Conservation (phyloP, 805 yeast species). For the Yarrowia sp. region DNA sequence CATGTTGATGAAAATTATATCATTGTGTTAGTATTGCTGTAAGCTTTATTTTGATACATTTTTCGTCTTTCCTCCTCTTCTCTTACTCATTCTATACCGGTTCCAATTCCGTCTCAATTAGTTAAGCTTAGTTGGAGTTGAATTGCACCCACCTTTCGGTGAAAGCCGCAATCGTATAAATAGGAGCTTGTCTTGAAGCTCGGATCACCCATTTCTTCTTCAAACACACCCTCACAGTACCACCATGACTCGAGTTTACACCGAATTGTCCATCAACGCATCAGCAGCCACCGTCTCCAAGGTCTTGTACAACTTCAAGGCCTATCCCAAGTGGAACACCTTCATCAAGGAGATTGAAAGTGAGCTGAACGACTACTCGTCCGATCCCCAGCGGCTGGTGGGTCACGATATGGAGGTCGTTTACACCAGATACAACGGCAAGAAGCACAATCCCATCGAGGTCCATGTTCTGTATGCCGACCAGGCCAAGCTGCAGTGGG, state of each 20-base stretch:
- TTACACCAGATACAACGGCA: conserved; percentile 1
- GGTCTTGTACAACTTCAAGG: conserved; percentile 11
- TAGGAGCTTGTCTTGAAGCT: neutral
- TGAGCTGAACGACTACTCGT: conserved; percentile 3
- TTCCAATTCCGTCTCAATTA: no score
- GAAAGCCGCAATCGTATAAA: conserved; percentile 18
- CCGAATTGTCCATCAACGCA: conserved; percentile 32
- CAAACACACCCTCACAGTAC: neutral
- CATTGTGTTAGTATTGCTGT: no score
- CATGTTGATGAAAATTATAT: no score
- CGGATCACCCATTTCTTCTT: neutral
- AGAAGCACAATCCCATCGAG: neutral
- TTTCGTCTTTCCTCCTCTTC: no score
- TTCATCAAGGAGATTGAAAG: conserved; percentile 28
- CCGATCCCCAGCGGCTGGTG: neutral
- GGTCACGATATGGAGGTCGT: neutral
- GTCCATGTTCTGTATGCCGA: conserved; percentile 12
- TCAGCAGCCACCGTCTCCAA: conserved; percentile 8
- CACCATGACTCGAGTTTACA: conserved; percentile 9
- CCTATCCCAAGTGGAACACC: conserved; percentile 19
- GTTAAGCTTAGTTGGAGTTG: neutral
- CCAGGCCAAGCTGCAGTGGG: conserved; percentile 16
- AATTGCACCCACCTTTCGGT: neutral
- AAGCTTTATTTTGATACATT: no score
- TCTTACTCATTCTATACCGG: no score